Percentiles rank a stretch among this genome's conserved stretches.
Evolutionary conservation across 228 moss, liverwort and hornwort species (phyloP).

Genomic region (Sphagnum magellanicum): DNA sequence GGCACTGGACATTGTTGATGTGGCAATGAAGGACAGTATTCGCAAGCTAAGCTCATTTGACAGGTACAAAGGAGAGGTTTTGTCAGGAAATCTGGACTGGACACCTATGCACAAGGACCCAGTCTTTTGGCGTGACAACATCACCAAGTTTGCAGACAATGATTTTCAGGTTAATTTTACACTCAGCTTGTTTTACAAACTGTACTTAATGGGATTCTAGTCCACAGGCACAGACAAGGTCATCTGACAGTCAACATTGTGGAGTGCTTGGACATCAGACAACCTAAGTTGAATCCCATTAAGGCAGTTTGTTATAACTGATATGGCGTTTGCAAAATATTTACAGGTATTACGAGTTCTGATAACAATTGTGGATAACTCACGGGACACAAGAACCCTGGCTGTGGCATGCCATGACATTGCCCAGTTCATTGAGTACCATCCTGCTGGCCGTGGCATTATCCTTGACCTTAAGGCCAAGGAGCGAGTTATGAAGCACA

Average conservation of each 20-base stretch:
- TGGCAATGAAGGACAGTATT: slow-evolving; percentile 66
- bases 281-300: too few relatives aligned
- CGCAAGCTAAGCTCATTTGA: slow-evolving; percentile 93
- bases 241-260: too few relatives aligned
- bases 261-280: too few relatives aligned
- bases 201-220: too few relatives aligned
- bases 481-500: slow-evolving; percentile 76
- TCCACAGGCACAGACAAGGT: too few relatives aligned
- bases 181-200: too few relatives aligned
- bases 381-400: slow-evolving; percentile 63
- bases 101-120: slow-evolving; percentile 90
- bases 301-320: too few relatives aligned
- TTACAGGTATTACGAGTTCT: slow-evolving; percentile 76
- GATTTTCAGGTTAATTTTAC: slow-evolving; percentile 51
- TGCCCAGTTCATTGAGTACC: slow-evolving; percentile 79
- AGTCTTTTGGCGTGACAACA: slow-evolving; percentile 84
- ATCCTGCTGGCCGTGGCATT: slow-evolving; percentile 80
- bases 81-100: slow-evolving; percentile 81
- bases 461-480: slow-evolving; percentile 81
- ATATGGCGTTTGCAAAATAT: too few relatives aligned
- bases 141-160: slow-evolving; percentile 82
- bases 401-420: slow-evolving; percentile 92
- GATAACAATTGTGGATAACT: slow-evolving; percentile 71
- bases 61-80: slow-evolving; percentile 81
- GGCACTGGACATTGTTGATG: slow-evolving; percentile 70